Base-by-base conservation (phyloP, 2,329 filamentous ascomycete genomes). In the Ophiostoma ulmi region DNA sequence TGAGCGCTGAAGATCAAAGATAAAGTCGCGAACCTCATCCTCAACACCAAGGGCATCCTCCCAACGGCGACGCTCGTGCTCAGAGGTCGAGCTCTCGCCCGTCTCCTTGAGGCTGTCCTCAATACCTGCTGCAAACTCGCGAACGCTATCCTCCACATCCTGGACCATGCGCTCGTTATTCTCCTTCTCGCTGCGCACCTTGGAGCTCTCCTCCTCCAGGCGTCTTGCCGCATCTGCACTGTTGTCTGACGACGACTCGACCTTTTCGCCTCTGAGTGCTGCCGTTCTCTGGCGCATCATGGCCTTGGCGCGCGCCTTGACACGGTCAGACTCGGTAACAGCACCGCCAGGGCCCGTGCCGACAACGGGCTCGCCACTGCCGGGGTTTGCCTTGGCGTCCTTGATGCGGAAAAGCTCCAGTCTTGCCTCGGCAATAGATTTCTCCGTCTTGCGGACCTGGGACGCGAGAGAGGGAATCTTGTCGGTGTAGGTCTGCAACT, bases 241-340 rank as follows among this genome's bases (percentile, higher is more conserved):
- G 74, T 96, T 92, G 72, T 90, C 86, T 65, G 82, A 83, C 1
- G 83, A 79, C 1, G 83, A 79, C 52, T 92, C 88, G 66, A 90
- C 82, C 77, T 94, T 93, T 79, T 90, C 93, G 71, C 95, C 95
- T 31, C 93, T 93, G 73, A 99, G 82, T 22, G 95, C 94, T 70
- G 95, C 95, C 75, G 95, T 94, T 72, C 95, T 91, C 77, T 97
- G 94, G 81, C 98, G 94, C 95, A 99, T 99, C 89, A 97, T 97
- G 55, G 94, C 94, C 81, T 94, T 97, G 41, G 95, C 94, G 75
- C 94, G 89, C 48, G 95, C 95, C 83, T 97, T 98, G 75, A 98
- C 87, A 70, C 94, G 89, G 80, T 99, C 95, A 3, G 93, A 91
- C 80, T 99, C 95, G 0, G 95, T 99, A 61, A 99, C 88, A 64